Base-by-base conservation (phyloP, 1,284 basidiomycete species). In the Lentinula novae-zelandiae region DNA sequence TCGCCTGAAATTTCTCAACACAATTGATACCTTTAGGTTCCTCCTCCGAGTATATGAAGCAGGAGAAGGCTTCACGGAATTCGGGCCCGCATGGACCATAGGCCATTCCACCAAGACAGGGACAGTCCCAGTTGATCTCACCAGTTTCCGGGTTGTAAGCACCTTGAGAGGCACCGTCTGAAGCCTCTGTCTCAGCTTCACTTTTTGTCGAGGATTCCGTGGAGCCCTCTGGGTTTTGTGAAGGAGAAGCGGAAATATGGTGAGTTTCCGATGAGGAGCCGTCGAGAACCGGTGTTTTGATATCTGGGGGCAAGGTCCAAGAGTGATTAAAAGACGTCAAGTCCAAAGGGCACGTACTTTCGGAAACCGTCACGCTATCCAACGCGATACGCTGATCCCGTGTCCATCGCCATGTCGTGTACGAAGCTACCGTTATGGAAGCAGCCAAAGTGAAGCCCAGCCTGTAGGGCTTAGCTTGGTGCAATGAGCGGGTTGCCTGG, bases 1-100 rank as follows among this genome's bases (percentile, higher is more conserved):
- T 99, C 17, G 79, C 86, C 78, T 95, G 92, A 83, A 99, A 99
- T 78, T 93, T 95, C 68, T 98, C 97, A 20, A 99, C 92, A 68
- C 96, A 99, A 69, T 99, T 92, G 61, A 98, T 92, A 8, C 96
- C 96, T 78, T 99, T 99, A 1, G 96, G 96, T 70, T 99, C 97
- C 60, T 87, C 84, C 72, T 98, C 95, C 8, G 93, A 96, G 75
- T 86, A 92, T 4, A 99, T 87, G 69, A 99, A 99, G 78, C 96
- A 99, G 46, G 93, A 94, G 78, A 99, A 99, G 0, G 97, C 96
- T 64, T 90, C 91, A 68, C 93, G 90, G 81, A 99, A 99, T 69
- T 98, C 84, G 65, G 86, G 82, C 10, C 96, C 96, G 71, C 96
- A 99, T 1, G 96, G 95, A 5, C 97, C 97, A 70, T 98, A 83